Evolutionary conservation across 2,329 filamentous ascomycete genomes (phyloP).

Genomic region (Pseudonectria foliicola): DNA sequence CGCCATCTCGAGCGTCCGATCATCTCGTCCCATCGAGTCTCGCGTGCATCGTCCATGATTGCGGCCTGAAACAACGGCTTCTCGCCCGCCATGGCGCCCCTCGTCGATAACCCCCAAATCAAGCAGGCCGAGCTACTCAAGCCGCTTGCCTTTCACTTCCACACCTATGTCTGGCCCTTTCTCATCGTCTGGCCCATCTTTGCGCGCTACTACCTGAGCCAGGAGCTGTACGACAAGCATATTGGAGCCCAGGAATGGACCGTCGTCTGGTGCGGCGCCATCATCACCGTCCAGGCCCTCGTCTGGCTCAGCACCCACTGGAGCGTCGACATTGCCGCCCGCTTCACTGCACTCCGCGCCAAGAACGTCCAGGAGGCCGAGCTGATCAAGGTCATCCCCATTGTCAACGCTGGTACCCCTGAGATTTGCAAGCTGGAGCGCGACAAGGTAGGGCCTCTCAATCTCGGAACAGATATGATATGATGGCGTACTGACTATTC

Average conservation of each 20-base stretch:
- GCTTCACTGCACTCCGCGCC: conserved; percentile 72
- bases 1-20: too few relatives aligned
- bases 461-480: conserved; percentile 3
- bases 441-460: conserved; percentile 50
- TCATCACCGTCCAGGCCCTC: conserved; percentile 80
- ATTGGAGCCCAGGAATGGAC: conserved; percentile 97
- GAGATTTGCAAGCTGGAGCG: conserved; percentile 79
- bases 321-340: conserved; percentile 79
- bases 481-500: conserved; percentile 8
- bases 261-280: conserved; percentile 84
- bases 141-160: conserved; percentile 71
- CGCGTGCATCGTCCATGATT: conserved; percentile 7
- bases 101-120: conserved; percentile 91
- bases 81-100: conserved; percentile 54
- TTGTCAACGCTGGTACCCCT: conserved; percentile 79
- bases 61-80: conserved; percentile 7
- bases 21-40: neutral
- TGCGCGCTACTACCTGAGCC: conserved; percentile 76
- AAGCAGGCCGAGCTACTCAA: conserved; percentile 80
- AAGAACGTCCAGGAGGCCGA: conserved; percentile 64
- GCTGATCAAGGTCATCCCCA: conserved; percentile 87
- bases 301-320: conserved; percentile 96
- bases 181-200: conserved; percentile 87
- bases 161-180: conserved; percentile 92
- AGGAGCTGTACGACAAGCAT: conserved; percentile 80